A percentile compares a stretch with the other conserved stretches of the same genome.
phyloP scores from a whole-genome alignment of 164 flowering plant genomes.

The Piper betle region DNA sequence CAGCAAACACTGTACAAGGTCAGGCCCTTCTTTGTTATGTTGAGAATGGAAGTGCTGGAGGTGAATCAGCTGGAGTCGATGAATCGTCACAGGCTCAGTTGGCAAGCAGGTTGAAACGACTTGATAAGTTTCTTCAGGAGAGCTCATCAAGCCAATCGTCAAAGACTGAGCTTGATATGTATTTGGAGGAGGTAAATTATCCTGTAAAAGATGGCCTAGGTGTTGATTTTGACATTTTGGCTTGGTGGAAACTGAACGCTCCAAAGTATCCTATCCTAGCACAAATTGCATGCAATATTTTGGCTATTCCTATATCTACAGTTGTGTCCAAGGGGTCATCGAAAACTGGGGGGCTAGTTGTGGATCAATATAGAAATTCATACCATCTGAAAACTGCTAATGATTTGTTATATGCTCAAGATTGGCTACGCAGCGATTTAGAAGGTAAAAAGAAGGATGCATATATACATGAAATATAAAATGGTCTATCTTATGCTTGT shows the following conservation, averaged over 20 bases:
- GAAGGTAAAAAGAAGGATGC: neutral
- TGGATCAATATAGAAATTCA: conserved; percentile 7
- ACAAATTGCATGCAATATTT: conserved; percentile 8
- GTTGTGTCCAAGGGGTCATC: conserved; percentile 1
- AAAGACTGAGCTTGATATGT: conserved; percentile 5
- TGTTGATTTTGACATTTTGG: conserved; percentile 8
- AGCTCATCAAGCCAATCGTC: conserved; percentile 25
- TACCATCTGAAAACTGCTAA: conserved; percentile 1
- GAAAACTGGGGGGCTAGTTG: conserved; percentile 2
- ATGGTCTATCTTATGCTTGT: neutral
- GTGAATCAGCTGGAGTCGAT: neutral
- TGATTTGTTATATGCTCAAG: conserved; percentile 1
- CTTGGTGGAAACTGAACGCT: conserved; percentile 16
- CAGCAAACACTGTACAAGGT: neutral
- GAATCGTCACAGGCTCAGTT: neutral
- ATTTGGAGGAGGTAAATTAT: conserved; percentile 3
- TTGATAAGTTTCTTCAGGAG: conserved; percentile 56
- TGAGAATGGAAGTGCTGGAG: neutral
- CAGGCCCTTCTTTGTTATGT: neutral
- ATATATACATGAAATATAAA: neutral
- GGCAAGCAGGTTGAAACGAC: conserved; percentile 35
- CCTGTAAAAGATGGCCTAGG: conserved; percentile 2
- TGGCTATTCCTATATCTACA: conserved; percentile 7
- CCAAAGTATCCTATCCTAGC: conserved; percentile 11
- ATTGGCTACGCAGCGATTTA: conserved; percentile 4